Conservation (phyloP, 208 protist genomes). For the Zelonia costaricensis region DNA sequence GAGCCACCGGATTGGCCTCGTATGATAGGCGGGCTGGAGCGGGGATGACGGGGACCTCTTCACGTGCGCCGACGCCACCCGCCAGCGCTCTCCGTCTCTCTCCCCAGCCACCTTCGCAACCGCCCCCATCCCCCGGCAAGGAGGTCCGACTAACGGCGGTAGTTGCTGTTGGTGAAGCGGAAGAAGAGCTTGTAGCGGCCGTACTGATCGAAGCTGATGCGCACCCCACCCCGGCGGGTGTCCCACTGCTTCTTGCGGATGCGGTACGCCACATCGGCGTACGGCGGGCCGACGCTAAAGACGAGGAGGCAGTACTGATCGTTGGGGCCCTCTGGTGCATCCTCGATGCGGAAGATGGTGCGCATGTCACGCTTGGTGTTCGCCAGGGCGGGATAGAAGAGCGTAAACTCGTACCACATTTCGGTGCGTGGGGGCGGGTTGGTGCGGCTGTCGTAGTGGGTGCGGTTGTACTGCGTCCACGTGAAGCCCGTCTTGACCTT, state of each 20-base stretch:
- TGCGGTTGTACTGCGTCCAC: constrained; percentile 99
- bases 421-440: constrained; percentile 99
- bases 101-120: too few relatives aligned
- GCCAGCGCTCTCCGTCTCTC: too few relatives aligned
- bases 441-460: constrained; percentile 97
- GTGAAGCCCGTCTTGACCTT: constrained; percentile 98
- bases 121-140: background rate
- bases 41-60: too few relatives aligned
- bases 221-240: constrained; percentile 92
- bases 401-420: constrained; percentile 99
- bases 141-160: constrained; percentile 43
- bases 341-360: constrained; percentile 92
- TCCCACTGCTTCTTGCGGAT: constrained; percentile 98
- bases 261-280: constrained; percentile 98
- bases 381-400: constrained; percentile 98
- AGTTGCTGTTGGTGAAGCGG: constrained; percentile 88
- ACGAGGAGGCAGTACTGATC: constrained; percentile 93
- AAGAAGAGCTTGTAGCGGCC: constrained; percentile 86
- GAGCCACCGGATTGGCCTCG: too few relatives aligned
- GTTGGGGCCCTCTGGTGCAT: constrained; percentile 57
- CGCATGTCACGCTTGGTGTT: constrained; percentile 91
- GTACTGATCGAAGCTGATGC: constrained; percentile 94
- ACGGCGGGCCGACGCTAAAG: constrained; percentile 97
- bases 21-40: too few relatives aligned
- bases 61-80: too few relatives aligned